Evolutionary conservation across 2,329 filamentous ascomycete genomes (phyloP).

Genomic region (Thielaviopsis cerberus): DNA sequence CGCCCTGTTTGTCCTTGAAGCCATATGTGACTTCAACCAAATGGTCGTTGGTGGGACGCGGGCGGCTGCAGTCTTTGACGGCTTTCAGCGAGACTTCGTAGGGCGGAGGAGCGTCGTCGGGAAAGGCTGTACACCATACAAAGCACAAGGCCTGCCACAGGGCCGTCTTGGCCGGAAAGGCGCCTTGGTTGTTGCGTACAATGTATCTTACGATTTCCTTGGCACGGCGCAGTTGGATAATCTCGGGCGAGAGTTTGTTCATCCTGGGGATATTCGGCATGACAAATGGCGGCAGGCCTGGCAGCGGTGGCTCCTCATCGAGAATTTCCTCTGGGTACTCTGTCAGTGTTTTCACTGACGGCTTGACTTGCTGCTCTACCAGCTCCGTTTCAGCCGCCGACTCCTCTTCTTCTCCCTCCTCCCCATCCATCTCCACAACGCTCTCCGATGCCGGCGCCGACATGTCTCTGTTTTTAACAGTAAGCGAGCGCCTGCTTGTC

Average conservation of each 20-base stretch:
- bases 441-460: background rate
- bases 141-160: constrained; percentile 29
- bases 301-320: too few relatives aligned
- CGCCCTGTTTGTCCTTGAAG: constrained; percentile 24
- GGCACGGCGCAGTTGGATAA: constrained; percentile 17
- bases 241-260: constrained; percentile 17
- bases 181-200: constrained; percentile 24
- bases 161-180: constrained; percentile 32
- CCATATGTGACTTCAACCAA: constrained; percentile 26
- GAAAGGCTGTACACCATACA: constrained; percentile 26
- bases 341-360: background rate
- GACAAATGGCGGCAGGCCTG: constrained; percentile 2
- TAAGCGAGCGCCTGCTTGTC: background rate
- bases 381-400: background rate
- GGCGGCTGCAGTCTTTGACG: constrained; percentile 22
- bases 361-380: background rate
- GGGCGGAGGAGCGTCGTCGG: constrained; percentile 16
- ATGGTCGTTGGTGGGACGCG: constrained; percentile 13
- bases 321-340: constrained; percentile 1
- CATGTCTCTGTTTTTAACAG: background rate
- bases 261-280: constrained; percentile 15
- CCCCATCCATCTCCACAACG: too few relatives aligned
- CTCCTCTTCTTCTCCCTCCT: too few relatives aligned
- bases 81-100: constrained; percentile 23
- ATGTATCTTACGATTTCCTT: constrained; percentile 25